Evolutionary conservation across 2,329 filamentous ascomycete genomes (phyloP), one percentile per base, ranked within the genome.

Genomic region (Colletotrichum sp.): DNA sequence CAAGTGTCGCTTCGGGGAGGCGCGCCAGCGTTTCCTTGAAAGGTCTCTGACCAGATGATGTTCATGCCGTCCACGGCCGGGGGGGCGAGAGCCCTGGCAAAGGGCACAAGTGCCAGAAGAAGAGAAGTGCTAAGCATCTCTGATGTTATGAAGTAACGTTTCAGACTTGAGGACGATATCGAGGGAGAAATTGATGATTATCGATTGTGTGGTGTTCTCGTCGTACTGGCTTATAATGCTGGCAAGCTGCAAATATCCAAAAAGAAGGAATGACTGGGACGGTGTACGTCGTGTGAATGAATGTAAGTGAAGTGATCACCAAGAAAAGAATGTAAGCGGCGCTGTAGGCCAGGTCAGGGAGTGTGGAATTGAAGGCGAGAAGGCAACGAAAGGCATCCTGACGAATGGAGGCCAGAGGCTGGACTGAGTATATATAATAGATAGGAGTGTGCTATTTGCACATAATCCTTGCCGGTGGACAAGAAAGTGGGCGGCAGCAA

Each of bases 11-110:
- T 29, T 80, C 87, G 84, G 59, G 86, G 84, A 12, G 81, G 70
- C 16, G 80, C 78, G 8, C 87, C 88, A 16, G 84, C 81, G 9
- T 82, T 71, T 13, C 88, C 88, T 27, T 79, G 36, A 77, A 90
- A 90, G 25, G 79, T 83, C 25, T 90, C 89, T 59, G 84, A 80
- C 88, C 88, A 90, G 72, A 87, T 76, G 8, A 86, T 79, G 27
- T 80, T 85, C 80, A 86, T 87, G 57, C 87, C 88, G 8, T 81
- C 72, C 69, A 88, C 84, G 22, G 76, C 78, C 0, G 88, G 89
- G 1, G 84, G 80, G 12, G 78, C 75, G 78, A 84, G 84, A n/a
- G 86, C 86, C n/a, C 77, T 79, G 55, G 78, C 81, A 19, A 84
- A 59, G 25, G 82, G 75, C 59, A 73, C 15, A 19, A 76, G 61